Evolutionary conservation across 208 protist genomes (phyloP).

Genomic region (Leishmania arabica): DNA sequence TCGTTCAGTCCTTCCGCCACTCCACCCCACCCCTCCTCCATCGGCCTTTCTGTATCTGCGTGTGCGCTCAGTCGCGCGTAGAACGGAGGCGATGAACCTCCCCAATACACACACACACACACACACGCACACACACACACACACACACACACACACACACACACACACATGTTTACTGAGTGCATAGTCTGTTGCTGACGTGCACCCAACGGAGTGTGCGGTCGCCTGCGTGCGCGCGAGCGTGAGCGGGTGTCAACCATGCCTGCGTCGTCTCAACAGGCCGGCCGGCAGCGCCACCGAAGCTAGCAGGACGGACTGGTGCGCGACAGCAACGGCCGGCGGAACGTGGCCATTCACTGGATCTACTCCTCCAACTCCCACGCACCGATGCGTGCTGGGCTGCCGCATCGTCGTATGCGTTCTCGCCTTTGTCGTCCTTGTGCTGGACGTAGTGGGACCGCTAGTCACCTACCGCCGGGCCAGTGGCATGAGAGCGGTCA

Average conservation of each 20-base stretch:
- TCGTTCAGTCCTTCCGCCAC: background rate
- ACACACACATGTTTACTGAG: background rate
- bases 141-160: background rate
- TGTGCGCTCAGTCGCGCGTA: too few species aligned
- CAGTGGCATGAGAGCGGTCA: background rate
- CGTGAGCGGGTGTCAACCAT: background rate
- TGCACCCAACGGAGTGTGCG: background rate
- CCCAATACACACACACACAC: too few species aligned
- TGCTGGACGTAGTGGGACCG: constrained; percentile 7
- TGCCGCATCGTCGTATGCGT: constrained; percentile 5
- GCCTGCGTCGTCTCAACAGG: background rate
- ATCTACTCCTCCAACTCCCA: constrained; percentile 1
- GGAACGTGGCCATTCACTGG: constrained; percentile 10
- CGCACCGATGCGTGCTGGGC: background rate
- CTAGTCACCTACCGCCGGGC: constrained; percentile 1
- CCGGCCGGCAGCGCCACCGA: background rate
- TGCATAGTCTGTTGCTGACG: background rate
- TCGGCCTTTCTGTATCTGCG: too few species aligned
- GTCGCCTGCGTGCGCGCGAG: background rate
- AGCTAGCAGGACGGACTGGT: constrained; percentile 6
- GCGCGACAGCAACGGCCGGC: background rate
- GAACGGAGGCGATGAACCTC: too few species aligned
- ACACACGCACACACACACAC: too few species aligned
- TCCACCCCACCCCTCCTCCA: too few species aligned
- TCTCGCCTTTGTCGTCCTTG: constrained; percentile 3